Base-by-base conservation (phyloP, 192 early-diverging fungal species). In the Diversispora eburnea region DNA sequence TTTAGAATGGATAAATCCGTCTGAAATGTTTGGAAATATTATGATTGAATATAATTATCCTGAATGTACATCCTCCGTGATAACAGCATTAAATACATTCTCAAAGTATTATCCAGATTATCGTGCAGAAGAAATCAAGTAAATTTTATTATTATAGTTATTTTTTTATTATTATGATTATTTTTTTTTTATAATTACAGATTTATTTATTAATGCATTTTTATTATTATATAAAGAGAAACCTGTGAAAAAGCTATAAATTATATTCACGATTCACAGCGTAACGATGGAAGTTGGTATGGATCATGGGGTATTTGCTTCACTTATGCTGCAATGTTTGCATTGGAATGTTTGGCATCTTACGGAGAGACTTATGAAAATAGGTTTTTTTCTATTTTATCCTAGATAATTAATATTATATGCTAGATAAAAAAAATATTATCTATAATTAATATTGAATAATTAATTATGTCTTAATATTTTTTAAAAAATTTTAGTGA, bases 21-120 rank as follows among this genome's bases (percentile, higher is more conserved):
- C 97, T 20, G 95, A 98, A 83, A 94, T 99, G 12, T 99, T 99
- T 91, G 95, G 93, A 45, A 92, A 92, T 72, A 95, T 97, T 73
- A 98, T 98, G 96, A 88, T 95, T 57, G 96, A 97, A 81, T 99
- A 99, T 85, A 83, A 83, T 59, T 99, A 99, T 82, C 93, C 94
- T 15, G 97, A 99, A 77, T 99, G 97, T 85, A 95, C 97, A 10
- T 97, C 96, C 8, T 91, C 95, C 39, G 93, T 91, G 8, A 80
- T 99, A 8, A 89, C 96, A 19, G 94, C 92, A 8, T 83, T 99
- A 64, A 83, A 86, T 10, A 84, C 87, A 1, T 99, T 97, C 81
- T 67, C 80, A 33, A 86, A 93, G 67, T 78, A 81, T 42, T 86
- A 89, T 77, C 94, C 96, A 8, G 85, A 90, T 54, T 94, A 99